Conservation (phyloP, 108 stramenopile species). For the Fragilariopsis cylindrus region DNA sequence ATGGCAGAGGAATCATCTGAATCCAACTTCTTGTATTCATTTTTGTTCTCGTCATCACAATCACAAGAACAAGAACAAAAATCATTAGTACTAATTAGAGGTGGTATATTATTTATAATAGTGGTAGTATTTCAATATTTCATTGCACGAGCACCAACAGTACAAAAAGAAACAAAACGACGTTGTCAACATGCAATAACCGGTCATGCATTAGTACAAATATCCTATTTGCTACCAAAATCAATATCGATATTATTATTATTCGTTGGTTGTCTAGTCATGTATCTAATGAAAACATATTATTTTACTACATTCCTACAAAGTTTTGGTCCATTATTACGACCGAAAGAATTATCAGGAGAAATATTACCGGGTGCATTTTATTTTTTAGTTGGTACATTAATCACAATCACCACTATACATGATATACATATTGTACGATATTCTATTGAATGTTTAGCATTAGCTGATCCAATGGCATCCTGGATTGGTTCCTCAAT, state of each 20-base stretch:
- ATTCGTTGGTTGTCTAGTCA: slow-evolving; percentile 22
- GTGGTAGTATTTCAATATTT: slow-evolving; percentile 42
- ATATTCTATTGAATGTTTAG: slow-evolving; percentile 55
- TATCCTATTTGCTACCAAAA: slow-evolving; percentile 45
- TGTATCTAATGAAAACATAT: slow-evolving; percentile 27
- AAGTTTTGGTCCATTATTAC: slow-evolving; percentile 47
- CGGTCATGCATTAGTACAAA: slow-evolving; percentile 50
- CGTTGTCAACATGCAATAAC: slow-evolving; percentile 61
- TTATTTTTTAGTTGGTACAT: slow-evolving; percentile 55
- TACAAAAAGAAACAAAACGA: slow-evolving; percentile 45
- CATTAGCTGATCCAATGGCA: slow-evolving; percentile 64
- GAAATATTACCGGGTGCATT: slow-evolving; percentile 55
- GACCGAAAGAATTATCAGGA: slow-evolving; percentile 35
- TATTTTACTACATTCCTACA: slow-evolving; percentile 24
- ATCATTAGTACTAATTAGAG: neutral
- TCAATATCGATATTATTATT: slow-evolving; percentile 26
- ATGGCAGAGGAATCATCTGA: no score
- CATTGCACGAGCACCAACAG: slow-evolving; percentile 16
- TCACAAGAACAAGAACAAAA: no score
- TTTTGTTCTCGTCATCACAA: no score
- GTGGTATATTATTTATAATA: slow-evolving; percentile 20
- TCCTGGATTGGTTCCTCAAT: slow-evolving; percentile 50
- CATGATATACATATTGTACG: slow-evolving; percentile 33
- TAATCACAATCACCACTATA: slow-evolving; percentile 16
- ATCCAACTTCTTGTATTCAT: no score